A percentile compares a stretch with the other conserved stretches of the same genome.
Evolutionary conservation across 371 early-diverging fungal species (phyloP).

Genomic region (Mortierella sp.): DNA sequence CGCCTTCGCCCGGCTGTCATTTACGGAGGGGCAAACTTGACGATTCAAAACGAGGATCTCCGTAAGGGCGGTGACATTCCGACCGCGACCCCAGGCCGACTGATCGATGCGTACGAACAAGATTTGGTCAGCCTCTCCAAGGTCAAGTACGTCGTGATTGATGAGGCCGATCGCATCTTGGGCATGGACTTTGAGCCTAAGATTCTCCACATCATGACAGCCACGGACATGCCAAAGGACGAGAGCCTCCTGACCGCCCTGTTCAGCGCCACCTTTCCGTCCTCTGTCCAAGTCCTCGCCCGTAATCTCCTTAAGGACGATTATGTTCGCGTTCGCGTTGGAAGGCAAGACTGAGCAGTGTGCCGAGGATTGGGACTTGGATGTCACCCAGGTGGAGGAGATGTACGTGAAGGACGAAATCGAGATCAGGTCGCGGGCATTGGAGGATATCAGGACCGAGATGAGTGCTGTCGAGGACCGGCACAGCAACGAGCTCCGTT

Average conservation of each 20-base stretch:
- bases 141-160: conserved; percentile 93
- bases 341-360: conserved; percentile 46
- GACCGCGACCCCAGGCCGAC: conserved; percentile 98
- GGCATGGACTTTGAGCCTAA: conserved; percentile 98
- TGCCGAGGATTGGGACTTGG: conserved; percentile 38
- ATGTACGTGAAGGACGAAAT: conserved; percentile 51
- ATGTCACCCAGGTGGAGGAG: conserved; percentile 20
- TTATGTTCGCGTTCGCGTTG: conserved; percentile 55
- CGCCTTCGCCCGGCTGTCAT: conserved; percentile 72
- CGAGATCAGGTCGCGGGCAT: conserved; percentile 57
- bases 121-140: conserved; percentile 84
- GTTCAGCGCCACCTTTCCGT: conserved; percentile 99
- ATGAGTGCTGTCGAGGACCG: conserved; percentile 34
- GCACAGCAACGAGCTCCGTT: conserved; percentile 55
- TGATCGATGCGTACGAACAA: conserved; percentile 94
- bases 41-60: conserved; percentile 89
- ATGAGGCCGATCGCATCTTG: conserved; percentile 98
- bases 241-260: conserved; percentile 94
- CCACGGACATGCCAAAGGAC: conserved; percentile 34
- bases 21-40: conserved; percentile 94
- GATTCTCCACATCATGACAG: conserved; percentile 87
- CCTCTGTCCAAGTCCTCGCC: conserved; percentile 90
- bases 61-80: conserved; percentile 93
- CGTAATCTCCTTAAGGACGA: conserved; percentile 78
- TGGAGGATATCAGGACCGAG: conserved; percentile 56